Evolutionary conservation across 331 rosid genomes (phyloP).

Genomic region (Acacia pycnantha): DNA sequence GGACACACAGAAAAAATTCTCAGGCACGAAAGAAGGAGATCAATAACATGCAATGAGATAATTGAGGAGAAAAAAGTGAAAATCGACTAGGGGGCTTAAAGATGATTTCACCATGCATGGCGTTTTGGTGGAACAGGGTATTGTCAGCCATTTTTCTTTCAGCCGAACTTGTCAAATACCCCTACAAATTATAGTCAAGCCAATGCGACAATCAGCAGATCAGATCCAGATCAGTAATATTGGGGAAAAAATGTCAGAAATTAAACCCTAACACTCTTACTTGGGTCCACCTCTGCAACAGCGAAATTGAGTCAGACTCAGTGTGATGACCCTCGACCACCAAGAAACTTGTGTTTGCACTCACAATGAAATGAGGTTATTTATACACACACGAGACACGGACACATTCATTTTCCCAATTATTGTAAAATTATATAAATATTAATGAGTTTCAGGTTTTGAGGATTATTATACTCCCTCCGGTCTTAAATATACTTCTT

Average conservation of each 20-base stretch:
- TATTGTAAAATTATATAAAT: not conserved
- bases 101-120: not conserved
- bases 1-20: not conserved
- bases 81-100: not conserved
- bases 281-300: not conserved
- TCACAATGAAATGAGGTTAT: not conserved
- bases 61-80: not conserved
- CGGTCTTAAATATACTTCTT: too few relatives aligned
- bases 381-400: not conserved
- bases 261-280: not conserved
- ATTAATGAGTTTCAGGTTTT: not conserved
- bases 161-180: not conserved
- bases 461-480: not conserved
- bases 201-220: not conserved
- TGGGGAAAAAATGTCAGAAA: not conserved
- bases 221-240: not conserved
- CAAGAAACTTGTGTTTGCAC: not conserved
- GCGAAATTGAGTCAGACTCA: not conserved
- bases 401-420: not conserved
- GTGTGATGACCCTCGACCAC: not conserved
- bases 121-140: not conserved
- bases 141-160: not conserved
- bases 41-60: not conserved
- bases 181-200: not conserved
- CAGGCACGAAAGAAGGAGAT: not conserved